Conservation (phyloP, 2,329 filamentous ascomycete species). For the Drechslera avenae region DNA sequence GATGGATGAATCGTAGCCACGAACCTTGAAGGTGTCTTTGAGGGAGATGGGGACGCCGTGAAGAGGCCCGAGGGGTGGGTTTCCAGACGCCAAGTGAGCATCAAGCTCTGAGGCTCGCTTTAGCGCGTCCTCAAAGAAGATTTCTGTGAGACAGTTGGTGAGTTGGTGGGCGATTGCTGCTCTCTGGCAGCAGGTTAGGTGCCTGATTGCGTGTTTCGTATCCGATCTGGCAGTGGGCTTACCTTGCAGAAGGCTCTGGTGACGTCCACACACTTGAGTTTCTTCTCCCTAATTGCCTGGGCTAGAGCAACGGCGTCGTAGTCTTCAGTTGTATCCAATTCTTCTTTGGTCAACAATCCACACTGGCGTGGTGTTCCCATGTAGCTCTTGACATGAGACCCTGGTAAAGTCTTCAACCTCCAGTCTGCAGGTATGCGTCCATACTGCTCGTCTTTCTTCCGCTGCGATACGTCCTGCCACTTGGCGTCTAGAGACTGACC, state of each 20-base stretch:
- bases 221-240: background rate
- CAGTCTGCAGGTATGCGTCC: conserved; percentile 53
- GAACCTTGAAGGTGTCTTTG: conserved; percentile 58
- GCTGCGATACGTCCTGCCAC: conserved; percentile 50
- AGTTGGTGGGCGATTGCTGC: conserved; percentile 55
- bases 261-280: conserved; percentile 48
- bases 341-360: conserved; percentile 57
- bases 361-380: conserved; percentile 59
- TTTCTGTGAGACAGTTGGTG: conserved; percentile 51
- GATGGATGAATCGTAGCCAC: conserved; percentile 51
- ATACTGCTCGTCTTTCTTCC: conserved; percentile 51
- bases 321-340: conserved; percentile 62
- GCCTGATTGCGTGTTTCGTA: background rate
- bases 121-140: conserved; percentile 46
- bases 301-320: conserved; percentile 54
- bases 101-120: conserved; percentile 47
- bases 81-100: conserved; percentile 46
- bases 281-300: conserved; percentile 41
- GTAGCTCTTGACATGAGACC: conserved; percentile 32
- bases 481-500: conserved; percentile 17
- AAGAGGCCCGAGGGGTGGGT: conserved; percentile 51
- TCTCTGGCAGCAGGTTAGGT: conserved; percentile 34
- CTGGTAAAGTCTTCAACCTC: conserved; percentile 42
- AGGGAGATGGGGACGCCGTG: conserved; percentile 56
- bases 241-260: conserved; percentile 53